These are phyloP conservation scores for Aspergillus sclerotiicarbonarius DNA, from an alignment of 495 filamentous ascomycete species.

Conservation along the genomic window DNA sequence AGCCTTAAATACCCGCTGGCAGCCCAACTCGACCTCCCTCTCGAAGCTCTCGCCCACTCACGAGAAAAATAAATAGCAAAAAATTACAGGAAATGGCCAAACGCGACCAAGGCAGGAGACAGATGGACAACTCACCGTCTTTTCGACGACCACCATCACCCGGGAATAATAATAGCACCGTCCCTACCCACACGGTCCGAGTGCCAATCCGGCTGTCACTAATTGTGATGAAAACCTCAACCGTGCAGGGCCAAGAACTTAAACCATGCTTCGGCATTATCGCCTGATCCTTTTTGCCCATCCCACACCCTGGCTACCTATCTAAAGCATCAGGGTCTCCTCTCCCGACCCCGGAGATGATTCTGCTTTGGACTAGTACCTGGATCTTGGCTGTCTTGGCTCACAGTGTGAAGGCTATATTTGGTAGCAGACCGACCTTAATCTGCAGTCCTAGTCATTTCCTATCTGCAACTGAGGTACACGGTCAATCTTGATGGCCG, in stretches of 20 bases:
- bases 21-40: neutral
- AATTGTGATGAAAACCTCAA: constrained; percentile 20
- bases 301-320: constrained; percentile 8
- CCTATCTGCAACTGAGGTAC: constrained; percentile 4
- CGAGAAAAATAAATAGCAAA: neutral
- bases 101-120: neutral
- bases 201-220: constrained; percentile 4
- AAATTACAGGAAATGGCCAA: neutral
- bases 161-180: neutral
- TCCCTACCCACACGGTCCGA: neutral
- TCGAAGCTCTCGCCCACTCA: neutral
- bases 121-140: constrained; percentile 14
- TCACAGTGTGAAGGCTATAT: constrained; percentile 16
- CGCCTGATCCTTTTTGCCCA: constrained; percentile 2
- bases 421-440: constrained; percentile 20
- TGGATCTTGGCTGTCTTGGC: neutral
- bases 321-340: constrained; percentile 1
- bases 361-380: constrained; percentile 20
- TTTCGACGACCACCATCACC: neutral
- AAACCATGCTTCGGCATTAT: constrained; percentile 7
- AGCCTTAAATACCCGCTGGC: constrained; percentile 1
- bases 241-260: constrained; percentile 21
- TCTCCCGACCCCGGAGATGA: constrained; percentile 14
- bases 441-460: neutral
- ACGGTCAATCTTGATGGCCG: constrained; percentile 9